Percentiles rank a stretch among this genome's conserved stretches.
phyloP scores from a whole-genome alignment of 345 rosid species.

The Melaleuca quinquenervia region DNA sequence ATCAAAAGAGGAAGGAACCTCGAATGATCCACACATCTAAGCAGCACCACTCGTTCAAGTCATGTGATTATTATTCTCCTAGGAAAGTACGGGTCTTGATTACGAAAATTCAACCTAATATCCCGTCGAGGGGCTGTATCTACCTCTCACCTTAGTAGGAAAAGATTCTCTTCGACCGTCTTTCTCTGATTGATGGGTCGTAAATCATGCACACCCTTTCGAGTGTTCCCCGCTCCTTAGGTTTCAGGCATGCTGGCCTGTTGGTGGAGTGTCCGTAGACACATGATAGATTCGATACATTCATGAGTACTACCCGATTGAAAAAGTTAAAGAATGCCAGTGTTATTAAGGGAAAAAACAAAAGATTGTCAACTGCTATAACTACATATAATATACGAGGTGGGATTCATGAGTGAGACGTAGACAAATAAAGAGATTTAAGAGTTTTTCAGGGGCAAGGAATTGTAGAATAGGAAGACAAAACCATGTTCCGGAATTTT shows the following conservation, averaged over 20 bases:
- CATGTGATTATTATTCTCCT: neutral
- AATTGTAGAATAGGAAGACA: neutral
- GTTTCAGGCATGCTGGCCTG: neutral
- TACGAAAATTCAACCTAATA: neutral
- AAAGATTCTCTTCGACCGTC: neutral
- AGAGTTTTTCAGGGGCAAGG: neutral
- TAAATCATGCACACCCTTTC: neutral
- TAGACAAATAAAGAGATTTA: neutral
- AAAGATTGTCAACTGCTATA: neutral
- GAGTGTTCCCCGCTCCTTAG: neutral
- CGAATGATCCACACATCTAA: neutral
- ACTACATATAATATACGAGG: neutral
- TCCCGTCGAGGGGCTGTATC: neutral
- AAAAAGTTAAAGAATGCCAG: neutral
- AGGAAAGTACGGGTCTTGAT: neutral
- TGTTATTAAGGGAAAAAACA: neutral
- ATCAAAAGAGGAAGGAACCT: neutral
- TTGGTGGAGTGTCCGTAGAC: too few relatives aligned
- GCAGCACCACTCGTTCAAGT: neutral
- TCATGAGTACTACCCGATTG: neutral
- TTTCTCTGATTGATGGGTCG: neutral
- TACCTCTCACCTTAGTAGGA: neutral
- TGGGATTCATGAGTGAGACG: too few relatives aligned
- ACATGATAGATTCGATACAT: neutral
- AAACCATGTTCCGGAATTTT: neutral